Conservation (phyloP, 164 flowering plant species). For the Cinnamomum micranthum region DNA sequence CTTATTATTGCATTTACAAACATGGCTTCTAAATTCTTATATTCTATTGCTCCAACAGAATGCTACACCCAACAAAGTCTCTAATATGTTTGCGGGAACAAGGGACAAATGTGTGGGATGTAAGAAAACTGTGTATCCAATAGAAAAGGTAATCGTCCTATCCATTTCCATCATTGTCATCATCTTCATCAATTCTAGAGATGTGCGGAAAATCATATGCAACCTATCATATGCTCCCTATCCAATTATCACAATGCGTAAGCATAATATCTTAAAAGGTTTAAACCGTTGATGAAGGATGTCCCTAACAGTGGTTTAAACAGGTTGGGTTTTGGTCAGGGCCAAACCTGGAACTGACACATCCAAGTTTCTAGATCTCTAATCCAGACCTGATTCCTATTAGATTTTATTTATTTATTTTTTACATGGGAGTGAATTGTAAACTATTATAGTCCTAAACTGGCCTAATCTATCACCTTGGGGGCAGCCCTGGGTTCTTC, state of each 20-base stretch:
- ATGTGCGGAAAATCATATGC: neutral
- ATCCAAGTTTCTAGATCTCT: neutral
- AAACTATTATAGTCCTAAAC: no score
- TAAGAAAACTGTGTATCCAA: slow-evolving; percentile 74
- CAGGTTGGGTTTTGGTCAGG: no score
- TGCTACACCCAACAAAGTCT: slow-evolving; percentile 42
- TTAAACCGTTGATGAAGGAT: neutral
- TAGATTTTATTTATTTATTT: no score
- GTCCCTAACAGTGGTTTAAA: neutral
- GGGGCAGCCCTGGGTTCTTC: no score
- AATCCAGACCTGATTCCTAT: neutral
- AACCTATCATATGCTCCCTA: neutral
- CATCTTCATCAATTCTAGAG: neutral
- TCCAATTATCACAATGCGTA: no score
- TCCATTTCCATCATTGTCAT: neutral
- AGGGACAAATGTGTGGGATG: slow-evolving; percentile 73
- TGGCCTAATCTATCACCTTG: no score
- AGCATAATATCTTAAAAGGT: no score
- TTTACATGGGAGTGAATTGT: no score
- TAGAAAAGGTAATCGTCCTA: slow-evolving; percentile 50
- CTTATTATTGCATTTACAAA: slow-evolving; percentile 2
- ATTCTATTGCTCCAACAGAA: slow-evolving; percentile 33
- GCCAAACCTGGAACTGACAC: neutral
- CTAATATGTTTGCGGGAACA: slow-evolving; percentile 65
- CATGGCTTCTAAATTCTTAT: slow-evolving; percentile 24